Conservation (phyloP, 352 stramenopile genomes). For the Phytophthora chlamydospora region DNA sequence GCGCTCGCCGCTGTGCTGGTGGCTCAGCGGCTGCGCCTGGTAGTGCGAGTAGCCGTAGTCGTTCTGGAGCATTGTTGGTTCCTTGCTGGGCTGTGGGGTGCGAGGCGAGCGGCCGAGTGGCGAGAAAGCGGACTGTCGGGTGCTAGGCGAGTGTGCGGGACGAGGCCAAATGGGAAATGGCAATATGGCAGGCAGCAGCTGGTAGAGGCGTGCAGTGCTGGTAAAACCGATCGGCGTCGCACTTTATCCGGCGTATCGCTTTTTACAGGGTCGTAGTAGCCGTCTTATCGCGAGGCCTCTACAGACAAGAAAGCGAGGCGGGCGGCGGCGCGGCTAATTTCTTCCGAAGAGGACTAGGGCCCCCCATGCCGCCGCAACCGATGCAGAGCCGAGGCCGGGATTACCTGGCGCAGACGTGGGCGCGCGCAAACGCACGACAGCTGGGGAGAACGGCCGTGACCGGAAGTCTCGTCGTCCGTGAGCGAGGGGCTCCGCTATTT, state of each 20-base stretch:
- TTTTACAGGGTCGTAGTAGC: slow-evolving; percentile 21
- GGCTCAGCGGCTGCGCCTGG: slow-evolving; percentile 38
- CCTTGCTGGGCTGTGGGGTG: background rate
- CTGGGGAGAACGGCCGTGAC: slow-evolving; percentile 6
- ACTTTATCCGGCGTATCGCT: slow-evolving; percentile 9
- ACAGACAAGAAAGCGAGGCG: slow-evolving; percentile 40
- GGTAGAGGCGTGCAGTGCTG: slow-evolving; percentile 15
- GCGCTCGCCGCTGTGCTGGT: slow-evolving; percentile 62
- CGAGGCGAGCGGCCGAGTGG: slow-evolving; percentile 6
- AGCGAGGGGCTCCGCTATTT: slow-evolving; percentile 12
- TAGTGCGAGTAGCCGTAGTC: slow-evolving; percentile 74
- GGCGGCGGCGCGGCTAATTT: slow-evolving; percentile 16
- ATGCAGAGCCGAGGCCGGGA: slow-evolving; percentile 21
- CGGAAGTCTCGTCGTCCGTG: too few relatives aligned
- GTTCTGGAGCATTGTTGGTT: slow-evolving; percentile 50
- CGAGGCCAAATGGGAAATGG: slow-evolving; percentile 79
- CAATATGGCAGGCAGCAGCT: slow-evolving; percentile 67
- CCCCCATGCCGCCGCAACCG: slow-evolving; percentile 14
- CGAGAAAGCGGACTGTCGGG: background rate
- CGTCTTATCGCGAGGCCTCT: slow-evolving; percentile 45
- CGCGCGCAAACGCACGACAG: slow-evolving; percentile 30
- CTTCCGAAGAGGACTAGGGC: slow-evolving; percentile 26
- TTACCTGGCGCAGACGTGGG: slow-evolving; percentile 17
- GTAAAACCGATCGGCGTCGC: background rate
- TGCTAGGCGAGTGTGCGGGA: slow-evolving; percentile 30